These are phyloP conservation scores for Musa schizocarpa DNA, from an alignment of 176 grass and related monocot species.

Conservation along the genomic window DNA sequence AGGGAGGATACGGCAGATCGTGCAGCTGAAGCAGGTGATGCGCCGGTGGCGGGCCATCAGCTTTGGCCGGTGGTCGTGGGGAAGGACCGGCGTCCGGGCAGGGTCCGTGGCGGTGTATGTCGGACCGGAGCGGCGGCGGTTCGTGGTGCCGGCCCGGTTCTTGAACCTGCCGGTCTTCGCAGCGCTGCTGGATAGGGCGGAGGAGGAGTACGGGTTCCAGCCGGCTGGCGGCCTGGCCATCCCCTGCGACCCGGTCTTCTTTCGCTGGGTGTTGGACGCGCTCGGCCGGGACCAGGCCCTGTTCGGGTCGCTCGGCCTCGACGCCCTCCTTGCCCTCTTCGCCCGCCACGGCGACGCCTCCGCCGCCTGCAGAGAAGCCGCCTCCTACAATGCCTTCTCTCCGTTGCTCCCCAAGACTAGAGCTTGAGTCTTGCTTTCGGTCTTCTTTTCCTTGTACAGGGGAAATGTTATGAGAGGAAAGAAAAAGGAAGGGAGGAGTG, in stretches of 20 bases:
- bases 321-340: constrained; percentile 8
- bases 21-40: constrained; percentile 15
- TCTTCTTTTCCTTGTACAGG: not conserved
- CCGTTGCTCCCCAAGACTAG: constrained; percentile 4
- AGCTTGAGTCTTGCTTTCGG: not conserved
- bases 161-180: constrained; percentile 21
- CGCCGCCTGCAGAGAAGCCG: not conserved
- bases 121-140: constrained; percentile 1
- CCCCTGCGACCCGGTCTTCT: constrained; percentile 19
- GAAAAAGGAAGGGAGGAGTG: not conserved
- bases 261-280: constrained; percentile 11
- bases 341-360: not conserved
- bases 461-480: not conserved
- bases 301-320: not conserved
- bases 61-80: no score
- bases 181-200: constrained; percentile 13
- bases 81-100: no score
- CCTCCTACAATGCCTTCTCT: not conserved
- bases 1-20: not conserved
- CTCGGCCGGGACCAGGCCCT: constrained; percentile 4
- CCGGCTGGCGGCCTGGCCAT: constrained; percentile 10
- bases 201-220: constrained; percentile 22
- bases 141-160: constrained; percentile 15
- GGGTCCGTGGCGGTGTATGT: constrained; percentile 12
- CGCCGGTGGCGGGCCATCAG: not conserved